These are phyloP conservation scores for Exophiala phaeomuriformis DNA, from an alignment of 2,329 filamentous ascomycete genomes.

Conservation along the genomic window DNA sequence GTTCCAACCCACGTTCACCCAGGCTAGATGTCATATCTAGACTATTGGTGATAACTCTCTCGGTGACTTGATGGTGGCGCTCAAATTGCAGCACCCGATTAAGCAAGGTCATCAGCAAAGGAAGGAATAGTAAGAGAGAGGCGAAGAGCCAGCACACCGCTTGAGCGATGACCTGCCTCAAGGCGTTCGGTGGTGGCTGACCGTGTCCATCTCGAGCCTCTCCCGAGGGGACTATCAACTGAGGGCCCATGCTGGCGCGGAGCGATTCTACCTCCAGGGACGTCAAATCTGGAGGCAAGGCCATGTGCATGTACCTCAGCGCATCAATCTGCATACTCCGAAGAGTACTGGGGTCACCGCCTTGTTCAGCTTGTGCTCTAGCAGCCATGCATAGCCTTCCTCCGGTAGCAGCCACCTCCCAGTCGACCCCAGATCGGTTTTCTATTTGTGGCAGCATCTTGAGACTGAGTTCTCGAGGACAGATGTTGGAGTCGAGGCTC, in stretches of 20 bases:
- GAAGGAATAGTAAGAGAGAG: conserved; percentile 16
- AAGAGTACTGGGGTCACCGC: conserved; percentile 14
- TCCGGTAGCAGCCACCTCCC: conserved; percentile 21
- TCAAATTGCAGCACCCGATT: conserved; percentile 47
- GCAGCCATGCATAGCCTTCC: conserved; percentile 18
- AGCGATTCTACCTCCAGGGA: conserved; percentile 16
- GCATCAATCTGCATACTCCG: conserved; percentile 24
- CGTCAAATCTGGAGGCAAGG: conserved; percentile 17
- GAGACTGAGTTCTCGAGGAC: conserved; percentile 11
- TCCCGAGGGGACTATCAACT: conserved; percentile 1
- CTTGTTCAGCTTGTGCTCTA: conserved; percentile 18
- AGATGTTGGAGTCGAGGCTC: conserved; percentile 9
- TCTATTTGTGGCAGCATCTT: conserved; percentile 18
- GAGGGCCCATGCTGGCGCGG: conserved; percentile 18
- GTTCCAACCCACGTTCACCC: conserved; percentile 45
- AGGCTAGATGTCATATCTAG: conserved; percentile 49
- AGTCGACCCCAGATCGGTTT: conserved; percentile 16
- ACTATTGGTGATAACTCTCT: conserved; percentile 48
- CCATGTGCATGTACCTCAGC: conserved; percentile 22
- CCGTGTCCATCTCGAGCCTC: background rate
- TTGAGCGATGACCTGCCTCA: conserved; percentile 19
- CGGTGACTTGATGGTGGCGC: conserved; percentile 57
- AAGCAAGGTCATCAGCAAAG: conserved; percentile 17
- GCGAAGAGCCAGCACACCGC: conserved; percentile 20
- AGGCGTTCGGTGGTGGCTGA: conserved; percentile 4